Conservation (phyloP, 768 basidiomycete species). For the Paxillus rubicundulus region DNA sequence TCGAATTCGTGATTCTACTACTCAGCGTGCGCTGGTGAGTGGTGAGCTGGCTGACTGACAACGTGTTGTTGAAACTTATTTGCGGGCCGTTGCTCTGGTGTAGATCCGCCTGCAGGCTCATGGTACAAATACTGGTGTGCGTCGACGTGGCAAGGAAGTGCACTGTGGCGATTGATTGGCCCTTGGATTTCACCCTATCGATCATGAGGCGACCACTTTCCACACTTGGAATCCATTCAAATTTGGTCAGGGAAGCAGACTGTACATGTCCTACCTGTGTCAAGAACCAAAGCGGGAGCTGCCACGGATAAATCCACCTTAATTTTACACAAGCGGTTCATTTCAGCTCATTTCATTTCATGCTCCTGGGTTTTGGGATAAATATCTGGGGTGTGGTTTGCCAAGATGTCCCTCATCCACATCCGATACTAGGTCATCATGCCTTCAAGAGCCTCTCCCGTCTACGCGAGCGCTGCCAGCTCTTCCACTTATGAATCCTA, state of each 20-base stretch:
- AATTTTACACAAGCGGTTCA: conserved; percentile 29
- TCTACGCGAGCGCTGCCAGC: conserved; percentile 25
- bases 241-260: conserved; percentile 9
- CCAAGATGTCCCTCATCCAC: background rate
- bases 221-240: conserved; percentile 19
- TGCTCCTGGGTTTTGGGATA: conserved; percentile 19
- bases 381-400: conserved; percentile 20
- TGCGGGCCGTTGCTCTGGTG: background rate
- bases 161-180: background rate
- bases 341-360: conserved; percentile 8
- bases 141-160: background rate
- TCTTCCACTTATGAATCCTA: conserved; percentile 29
- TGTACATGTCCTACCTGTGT: background rate
- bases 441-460: conserved; percentile 26
- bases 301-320: conserved; percentile 8
- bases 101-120: background rate
- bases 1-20: no score
- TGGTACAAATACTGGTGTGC: no score
- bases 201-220: conserved; percentile 6
- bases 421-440: conserved; percentile 6
- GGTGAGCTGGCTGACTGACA: no score
- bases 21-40: no score
- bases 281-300: no score
- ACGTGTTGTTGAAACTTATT: no score
- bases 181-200: conserved; percentile 1